Evolutionary conservation across 2,329 filamentous ascomycete genomes (phyloP).

Genomic region (Colletotrichum euphorbiae): DNA sequence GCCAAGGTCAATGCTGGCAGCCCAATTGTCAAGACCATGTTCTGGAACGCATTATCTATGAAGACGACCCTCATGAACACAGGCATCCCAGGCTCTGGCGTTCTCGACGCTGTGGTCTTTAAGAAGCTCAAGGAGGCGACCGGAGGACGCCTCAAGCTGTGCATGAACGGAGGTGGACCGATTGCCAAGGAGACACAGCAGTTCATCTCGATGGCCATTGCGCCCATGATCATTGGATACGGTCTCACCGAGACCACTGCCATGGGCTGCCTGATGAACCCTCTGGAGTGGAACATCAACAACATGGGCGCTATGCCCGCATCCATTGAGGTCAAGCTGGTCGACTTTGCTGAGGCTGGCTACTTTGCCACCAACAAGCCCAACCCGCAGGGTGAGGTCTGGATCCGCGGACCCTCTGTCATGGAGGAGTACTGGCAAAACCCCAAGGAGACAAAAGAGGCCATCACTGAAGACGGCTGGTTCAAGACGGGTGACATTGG

Average conservation of each 20-base stretch:
- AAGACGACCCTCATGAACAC: conserved; percentile 63
- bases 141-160: conserved; percentile 82
- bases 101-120: conserved; percentile 85
- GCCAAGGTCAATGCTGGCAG: conserved; percentile 78
- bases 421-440: conserved; percentile 81
- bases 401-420: conserved; percentile 82
- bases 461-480: conserved; percentile 81
- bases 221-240: conserved; percentile 90
- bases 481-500: conserved; percentile 91
- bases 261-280: conserved; percentile 81
- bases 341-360: conserved; percentile 86
- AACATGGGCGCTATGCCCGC: conserved; percentile 80
- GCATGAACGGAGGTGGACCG: conserved; percentile 88
- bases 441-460: conserved; percentile 77
- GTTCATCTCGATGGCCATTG: conserved; percentile 90
- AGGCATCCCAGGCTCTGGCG: conserved; percentile 72
- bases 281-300: conserved; percentile 78
- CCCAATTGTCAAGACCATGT: conserved; percentile 77
- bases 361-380: conserved; percentile 83
- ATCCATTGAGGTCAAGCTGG: conserved; percentile 83
- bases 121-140: conserved; percentile 93
- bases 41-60: conserved; percentile 70
- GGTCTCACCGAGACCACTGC: conserved; percentile 87
- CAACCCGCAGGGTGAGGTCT: conserved; percentile 85
- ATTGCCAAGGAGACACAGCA: conserved; percentile 86